Evolutionary conservation across 345 rosid genomes (phyloP), one percentile per base, ranked within the genome.

Genomic region (Trapa incisa): DNA sequence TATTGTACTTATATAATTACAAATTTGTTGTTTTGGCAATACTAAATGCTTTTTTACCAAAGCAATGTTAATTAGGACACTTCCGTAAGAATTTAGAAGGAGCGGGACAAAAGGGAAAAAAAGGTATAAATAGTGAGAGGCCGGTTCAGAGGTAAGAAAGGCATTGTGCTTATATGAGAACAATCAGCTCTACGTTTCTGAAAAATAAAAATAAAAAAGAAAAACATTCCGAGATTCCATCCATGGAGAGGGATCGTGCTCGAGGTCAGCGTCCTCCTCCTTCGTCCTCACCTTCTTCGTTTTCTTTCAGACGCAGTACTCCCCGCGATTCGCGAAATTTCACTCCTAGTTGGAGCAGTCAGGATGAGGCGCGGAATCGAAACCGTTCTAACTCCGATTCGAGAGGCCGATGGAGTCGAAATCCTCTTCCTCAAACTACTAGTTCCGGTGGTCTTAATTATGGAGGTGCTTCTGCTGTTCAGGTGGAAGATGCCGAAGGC

Each of bases 341-440:
- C 53, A 47, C 56, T 58, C n/a, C 70, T 29, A 47, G 64, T 37
- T 3, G 66, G 45, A 37, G 58, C 37, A 50, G 60, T 10, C 37
- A 41, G 67, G 37, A 13, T 42, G 60, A 37, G 60, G 0, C 68
- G 2, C 61, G n/a, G 52, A 1, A 33, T 41, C 73, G 65, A 43
- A 16, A 5, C 13, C 65, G 16, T 48, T 35, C 56, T 29, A 9
- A 15, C 63, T 66, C 5, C 53, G 64, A 52, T 65, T 65, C 66
- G 35, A 67, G 70, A 48, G 69, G 69, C 57, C 10, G 58, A 10
- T 53, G 9, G 32, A 39, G 65, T 35, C 65, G 42, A 62, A 62
- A 16, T 35, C 42, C 16, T 62, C 43, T 43, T 62, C 65, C n/a
- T 62, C 13, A 37, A 32, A 13, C 65, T 36, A 38, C n/a, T 6